Percentiles rank a stretch among this genome's conserved stretches.
Evolutionary conservation across 208 protist genomes (phyloP).

Genomic region (Leishmania lainsoni): DNA sequence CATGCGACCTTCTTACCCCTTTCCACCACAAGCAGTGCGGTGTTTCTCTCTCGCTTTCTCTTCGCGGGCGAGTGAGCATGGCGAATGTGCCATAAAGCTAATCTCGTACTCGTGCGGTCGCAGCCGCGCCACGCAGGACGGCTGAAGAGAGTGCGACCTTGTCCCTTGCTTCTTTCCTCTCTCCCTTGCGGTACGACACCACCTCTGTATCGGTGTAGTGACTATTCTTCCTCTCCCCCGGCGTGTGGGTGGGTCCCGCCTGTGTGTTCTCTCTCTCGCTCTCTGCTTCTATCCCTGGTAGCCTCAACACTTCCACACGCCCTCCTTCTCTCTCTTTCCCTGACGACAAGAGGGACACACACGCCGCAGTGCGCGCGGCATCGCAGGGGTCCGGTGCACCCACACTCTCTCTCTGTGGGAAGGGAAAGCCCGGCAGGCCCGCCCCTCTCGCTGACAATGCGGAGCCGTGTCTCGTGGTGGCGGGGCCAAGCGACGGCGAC

Average conservation of each 20-base stretch:
- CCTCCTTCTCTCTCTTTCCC: conserved; percentile 4
- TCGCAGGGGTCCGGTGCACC: neutral
- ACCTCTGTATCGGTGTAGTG: no score
- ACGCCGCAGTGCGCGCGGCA: neutral
- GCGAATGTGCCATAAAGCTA: neutral
- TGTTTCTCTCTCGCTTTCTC: neutral
- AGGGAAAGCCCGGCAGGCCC: neutral
- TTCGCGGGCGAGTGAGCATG: neutral
- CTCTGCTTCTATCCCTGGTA: neutral
- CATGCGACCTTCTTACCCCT: neutral
- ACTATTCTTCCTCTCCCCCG: no score
- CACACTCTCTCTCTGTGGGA: neutral
- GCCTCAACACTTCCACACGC: neutral
- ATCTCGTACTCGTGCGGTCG: no score
- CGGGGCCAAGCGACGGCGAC: neutral
- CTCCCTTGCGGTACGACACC: no score
- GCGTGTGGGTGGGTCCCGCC: no score
- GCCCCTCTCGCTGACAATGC: neutral
- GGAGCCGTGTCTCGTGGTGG: neutral
- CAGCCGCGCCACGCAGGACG: no score
- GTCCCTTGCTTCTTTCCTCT: no score
- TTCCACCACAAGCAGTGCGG: neutral
- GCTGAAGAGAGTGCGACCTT: no score
- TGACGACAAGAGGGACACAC: neutral
- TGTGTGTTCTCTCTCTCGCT: no score